Evolutionary conservation across 2,329 filamentous ascomycete species (phyloP), one percentile per base, ranked within the genome.

Genomic region (Pseudocercospora pini-densiflorae): DNA sequence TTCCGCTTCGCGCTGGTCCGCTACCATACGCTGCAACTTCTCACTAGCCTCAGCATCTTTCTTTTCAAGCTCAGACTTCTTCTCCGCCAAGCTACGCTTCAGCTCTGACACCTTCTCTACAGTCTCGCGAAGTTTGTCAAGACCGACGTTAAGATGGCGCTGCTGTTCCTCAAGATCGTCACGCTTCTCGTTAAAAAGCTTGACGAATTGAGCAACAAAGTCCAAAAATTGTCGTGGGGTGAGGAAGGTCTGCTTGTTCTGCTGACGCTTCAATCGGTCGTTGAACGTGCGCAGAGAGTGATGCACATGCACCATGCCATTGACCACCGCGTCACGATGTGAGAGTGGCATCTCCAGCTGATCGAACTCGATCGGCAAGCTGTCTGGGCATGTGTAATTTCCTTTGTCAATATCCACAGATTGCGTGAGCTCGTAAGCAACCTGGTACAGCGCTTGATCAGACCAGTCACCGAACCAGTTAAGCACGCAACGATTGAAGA

Each of bases 381-480:
- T 95, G 74, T 98, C 93, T 2, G 94, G 94, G 3, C 94, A 92
- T 61, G 86, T 84, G 79, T 94, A 99, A 76, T 90, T 93, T 61
- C 92, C 85, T 69, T 93, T 90, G 77, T 99, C 95, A 62, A 99
- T 86, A 77, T 99, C 95, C 66, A 99, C 89, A n/a, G 93, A 94
- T 71, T 97, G 92, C 0, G 96, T 99, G 65, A 99, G 88, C 80
- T 99, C 95, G 69, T 92, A 93, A 24, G 92, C 94, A 69, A 99
- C 96, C 80, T 99, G 96, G 89, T 96, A 99, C 21, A 99, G 87
- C 43, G 95, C 96, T 82, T 99, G 95, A 79, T 99, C 95, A 61
- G 95, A 99, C 95, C 95, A 99, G 81, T 99, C 95, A 71, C 95
- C 95, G 78, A 99, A 97, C 95, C 95, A 99, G 82, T 99, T 99